Base-by-base conservation (phyloP, 805 yeast species). In the Kodamaea neixiangensis region DNA sequence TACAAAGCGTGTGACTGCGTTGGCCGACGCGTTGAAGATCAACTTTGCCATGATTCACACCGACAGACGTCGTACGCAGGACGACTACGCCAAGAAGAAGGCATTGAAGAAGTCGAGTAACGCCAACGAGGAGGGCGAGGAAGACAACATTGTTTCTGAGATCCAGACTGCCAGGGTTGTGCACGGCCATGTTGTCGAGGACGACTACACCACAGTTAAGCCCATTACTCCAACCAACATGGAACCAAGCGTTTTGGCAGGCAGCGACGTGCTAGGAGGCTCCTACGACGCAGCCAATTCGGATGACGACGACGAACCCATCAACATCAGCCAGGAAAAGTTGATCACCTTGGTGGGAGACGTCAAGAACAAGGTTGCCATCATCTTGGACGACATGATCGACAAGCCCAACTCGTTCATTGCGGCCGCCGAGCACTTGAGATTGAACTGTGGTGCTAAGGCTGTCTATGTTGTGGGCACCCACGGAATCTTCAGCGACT, bases 1-100 rank as follows among this genome's bases (percentile, higher is more conserved):
- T 50, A 92, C 99, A 17, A 94, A 94, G 68, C 82, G 99, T 58
- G 99, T 94, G 48, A 94, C 99, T 15, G 92, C 97, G 1, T 77
- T 94, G 61, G 99, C 99, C n/a, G 99, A 96, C 72, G 84, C 96
- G 35, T 78, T 94, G 61, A 93, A 93, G 72, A 89, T 94, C 59
- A 91, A 94, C 69, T 94, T 94, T 66, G 99, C 99, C 53, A 93
- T 94, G 98, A 93, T 96, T 59, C 98, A 94, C 67, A 94, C 99
- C 17, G 99, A 94, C 72, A 83, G 98, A 65, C 86, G 97, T 71
- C 85, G 99, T 71, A 80, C 86, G 42, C 86, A 86, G 60, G 96
- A 88, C 69, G 75, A 72, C 40, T 80, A 70, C 51, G 56, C 66
- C 46, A 60, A 67, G 42, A 60, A 54, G 47, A 69, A 77, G 72